Base-by-base conservation (phyloP, 352 stramenopile genomes). In the Globisporangium apiculatum region DNA sequence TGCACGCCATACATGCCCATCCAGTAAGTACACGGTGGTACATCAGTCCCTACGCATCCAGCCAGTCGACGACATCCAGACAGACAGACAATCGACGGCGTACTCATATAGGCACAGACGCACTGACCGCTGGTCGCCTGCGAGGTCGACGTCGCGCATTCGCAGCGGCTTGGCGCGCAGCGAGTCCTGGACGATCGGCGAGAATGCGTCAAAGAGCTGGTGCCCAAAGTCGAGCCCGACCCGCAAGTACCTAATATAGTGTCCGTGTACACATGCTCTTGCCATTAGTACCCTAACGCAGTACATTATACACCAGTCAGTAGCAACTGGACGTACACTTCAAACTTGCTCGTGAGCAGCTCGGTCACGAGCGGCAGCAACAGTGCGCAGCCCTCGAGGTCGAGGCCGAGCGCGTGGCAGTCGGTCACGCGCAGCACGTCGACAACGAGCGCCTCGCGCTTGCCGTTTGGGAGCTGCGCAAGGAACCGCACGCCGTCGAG, bases 351-450 rank as follows among this genome's bases (percentile, higher is more conserved):
- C 14, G 63, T 59, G 15, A 91, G 65, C 5, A 92, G 54, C 53
- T 92, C 80, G 3, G 80, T 58, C n/a, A 90, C 72, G 11, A 94
- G 72, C 24, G 81, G 82, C n/a, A 94, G 67, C n/a, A 94, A 60
- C 54, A 94, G 41, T 11, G 83, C 68, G 45, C 82, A 91, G 4
- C 63, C 75, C 60, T 94, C 84, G 38, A 94, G 58, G 55, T 94
- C 84, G 15, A 94, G 58, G 3, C 75, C 78, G 5, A 92, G 56
- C 4, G 75, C 65, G 46, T 79, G 64, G 7, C 91, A 67, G 36
- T 92, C 80, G 5, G 78, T 79, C n/a, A 73, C 70, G 37, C 70
- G 73, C 47, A 94, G 60, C 7, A 94, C 58, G 53, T 94, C 84
- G 36, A 90, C 78, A 7, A 89, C 64, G 4, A 92, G 58, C 14